Percentiles rank a stretch among this genome's conserved stretches.
Conservation (phyloP, 108 stramenopile genomes). For the Aurantiochytrium sp. region DNA sequence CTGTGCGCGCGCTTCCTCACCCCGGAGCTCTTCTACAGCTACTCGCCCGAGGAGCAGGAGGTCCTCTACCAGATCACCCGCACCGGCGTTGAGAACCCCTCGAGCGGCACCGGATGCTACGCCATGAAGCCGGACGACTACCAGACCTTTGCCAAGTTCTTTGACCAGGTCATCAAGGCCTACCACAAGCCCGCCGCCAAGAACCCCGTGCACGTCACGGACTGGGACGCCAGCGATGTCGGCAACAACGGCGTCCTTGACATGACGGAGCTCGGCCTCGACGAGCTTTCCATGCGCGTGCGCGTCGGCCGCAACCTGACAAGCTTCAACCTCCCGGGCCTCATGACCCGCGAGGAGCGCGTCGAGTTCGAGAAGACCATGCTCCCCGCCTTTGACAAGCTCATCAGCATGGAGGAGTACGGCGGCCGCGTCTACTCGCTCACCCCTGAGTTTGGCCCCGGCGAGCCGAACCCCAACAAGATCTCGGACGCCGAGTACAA, state of each 20-base stretch:
- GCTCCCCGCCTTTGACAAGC: slow-evolving; percentile 46
- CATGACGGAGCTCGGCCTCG: slow-evolving; percentile 40
- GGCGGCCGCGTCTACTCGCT: slow-evolving; percentile 47
- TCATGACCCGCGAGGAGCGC: slow-evolving; percentile 48
- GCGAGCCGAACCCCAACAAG: slow-evolving; percentile 43
- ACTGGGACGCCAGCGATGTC: slow-evolving; percentile 35
- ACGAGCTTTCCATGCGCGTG: slow-evolving; percentile 58
- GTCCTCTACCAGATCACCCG: slow-evolving; percentile 7
- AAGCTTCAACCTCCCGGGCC: slow-evolving; percentile 52
- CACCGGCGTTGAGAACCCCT: slow-evolving; percentile 13
- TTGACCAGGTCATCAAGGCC: not conserved
- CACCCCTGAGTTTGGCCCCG: slow-evolving; percentile 48
- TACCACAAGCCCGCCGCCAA: not conserved
- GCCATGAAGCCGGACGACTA: slow-evolving; percentile 27
- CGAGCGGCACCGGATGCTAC: not conserved
- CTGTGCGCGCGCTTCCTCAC: slow-evolving; percentile 4
- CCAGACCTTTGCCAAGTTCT: slow-evolving; percentile 18
- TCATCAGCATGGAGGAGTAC: slow-evolving; percentile 35
- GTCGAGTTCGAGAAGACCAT: slow-evolving; percentile 48
- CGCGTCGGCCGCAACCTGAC: slow-evolving; percentile 52
- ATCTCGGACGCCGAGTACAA: slow-evolving; percentile 47
- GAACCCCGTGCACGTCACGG: slow-evolving; percentile 43
- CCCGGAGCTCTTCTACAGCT: slow-evolving; percentile 4
- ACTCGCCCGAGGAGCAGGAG: slow-evolving; percentile 1
- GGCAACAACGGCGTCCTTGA: slow-evolving; percentile 41